Percentiles rank a stretch among this genome's conserved stretches.
phyloP scores from a whole-genome alignment of 371 early-diverging fungal species.

The Fennellomyces sp. region DNA sequence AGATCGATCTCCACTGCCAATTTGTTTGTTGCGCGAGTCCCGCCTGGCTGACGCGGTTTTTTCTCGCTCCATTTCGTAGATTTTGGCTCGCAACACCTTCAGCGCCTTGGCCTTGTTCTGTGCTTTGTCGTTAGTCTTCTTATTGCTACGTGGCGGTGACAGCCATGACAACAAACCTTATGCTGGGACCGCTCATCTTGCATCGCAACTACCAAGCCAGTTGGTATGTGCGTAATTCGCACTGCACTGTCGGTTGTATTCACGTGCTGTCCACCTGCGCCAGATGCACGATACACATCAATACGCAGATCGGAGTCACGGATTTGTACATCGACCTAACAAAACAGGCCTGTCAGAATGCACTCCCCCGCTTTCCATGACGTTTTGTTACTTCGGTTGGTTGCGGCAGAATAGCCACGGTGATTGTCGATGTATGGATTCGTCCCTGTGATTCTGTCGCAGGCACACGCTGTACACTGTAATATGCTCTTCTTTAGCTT shows the following conservation, averaged over 20 bases:
- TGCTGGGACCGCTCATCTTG: slow-evolving; percentile 93
- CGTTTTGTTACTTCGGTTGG: slow-evolving; percentile 58
- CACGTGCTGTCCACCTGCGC: slow-evolving; percentile 92
- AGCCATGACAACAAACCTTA: slow-evolving; percentile 32
- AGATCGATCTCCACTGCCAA: slow-evolving; percentile 74
- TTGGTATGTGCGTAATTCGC: slow-evolving; percentile 90
- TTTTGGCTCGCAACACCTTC: slow-evolving; percentile 77
- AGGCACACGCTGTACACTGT: slow-evolving; percentile 82
- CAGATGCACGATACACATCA: slow-evolving; percentile 80
- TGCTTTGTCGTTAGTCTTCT: background rate
- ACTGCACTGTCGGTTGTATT: slow-evolving; percentile 97
- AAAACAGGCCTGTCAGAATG: background rate
- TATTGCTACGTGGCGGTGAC: background rate
- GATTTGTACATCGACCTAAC: slow-evolving; percentile 67
- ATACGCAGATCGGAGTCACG: slow-evolving; percentile 73
- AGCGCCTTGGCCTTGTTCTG: slow-evolving; percentile 89
- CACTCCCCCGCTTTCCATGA: background rate
- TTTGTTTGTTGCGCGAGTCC: slow-evolving; percentile 66
- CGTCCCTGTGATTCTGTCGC: slow-evolving; percentile 84
- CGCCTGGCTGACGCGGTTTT: slow-evolving; percentile 61
- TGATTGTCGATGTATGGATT: slow-evolving; percentile 86
- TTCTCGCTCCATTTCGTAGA: slow-evolving; percentile 76
- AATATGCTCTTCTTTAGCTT: background rate
- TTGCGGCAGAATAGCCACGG: slow-evolving; percentile 84
- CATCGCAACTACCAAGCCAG: slow-evolving; percentile 86